Evolutionary conservation across 495 filamentous ascomycete genomes (phyloP).

Genomic region (Aspergillus hancockii): DNA sequence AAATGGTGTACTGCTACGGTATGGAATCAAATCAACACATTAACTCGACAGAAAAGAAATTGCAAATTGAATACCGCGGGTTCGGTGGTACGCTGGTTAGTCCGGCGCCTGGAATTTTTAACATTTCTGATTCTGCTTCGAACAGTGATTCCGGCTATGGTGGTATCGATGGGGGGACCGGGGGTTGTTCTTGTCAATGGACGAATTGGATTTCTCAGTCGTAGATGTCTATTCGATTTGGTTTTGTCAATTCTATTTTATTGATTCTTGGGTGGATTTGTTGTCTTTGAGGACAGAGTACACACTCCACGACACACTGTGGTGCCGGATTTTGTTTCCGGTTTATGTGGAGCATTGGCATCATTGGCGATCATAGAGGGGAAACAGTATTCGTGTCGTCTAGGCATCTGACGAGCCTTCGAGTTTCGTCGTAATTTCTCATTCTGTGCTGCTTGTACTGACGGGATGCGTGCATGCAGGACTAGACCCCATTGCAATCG

Average conservation of each 20-base stretch:
- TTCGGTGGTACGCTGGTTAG: constrained; percentile 64
- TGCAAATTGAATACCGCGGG: constrained; percentile 59
- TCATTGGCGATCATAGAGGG: too few species aligned
- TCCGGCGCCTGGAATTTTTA: constrained; percentile 51
- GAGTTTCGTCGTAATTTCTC: too few species aligned
- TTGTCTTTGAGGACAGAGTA: too few species aligned
- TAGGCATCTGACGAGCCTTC: too few species aligned
- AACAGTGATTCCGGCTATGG: constrained; percentile 27
- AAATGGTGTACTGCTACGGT: constrained; percentile 71
- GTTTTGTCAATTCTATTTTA: not conserved
- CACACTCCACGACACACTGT: too few species aligned
- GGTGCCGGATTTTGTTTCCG: not conserved
- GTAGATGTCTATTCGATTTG: not conserved
- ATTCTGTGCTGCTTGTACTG: too few species aligned
- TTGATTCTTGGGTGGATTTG: too few species aligned
- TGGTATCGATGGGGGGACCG: constrained; percentile 24
- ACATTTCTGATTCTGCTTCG: constrained; percentile 22
- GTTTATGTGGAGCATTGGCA: not conserved
- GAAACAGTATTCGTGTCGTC: too few species aligned
- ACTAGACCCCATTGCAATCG: too few species aligned
- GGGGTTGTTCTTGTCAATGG: constrained; percentile 27
- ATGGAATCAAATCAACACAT: constrained; percentile 54
- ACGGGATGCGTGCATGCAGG: too few species aligned
- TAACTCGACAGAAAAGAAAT: constrained; percentile 47
- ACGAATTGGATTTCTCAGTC: constrained; percentile 16